These are phyloP conservation scores for Solanum pinnatisectum DNA, from an alignment of 257 asterid genomes.

Conservation along the genomic window DNA sequence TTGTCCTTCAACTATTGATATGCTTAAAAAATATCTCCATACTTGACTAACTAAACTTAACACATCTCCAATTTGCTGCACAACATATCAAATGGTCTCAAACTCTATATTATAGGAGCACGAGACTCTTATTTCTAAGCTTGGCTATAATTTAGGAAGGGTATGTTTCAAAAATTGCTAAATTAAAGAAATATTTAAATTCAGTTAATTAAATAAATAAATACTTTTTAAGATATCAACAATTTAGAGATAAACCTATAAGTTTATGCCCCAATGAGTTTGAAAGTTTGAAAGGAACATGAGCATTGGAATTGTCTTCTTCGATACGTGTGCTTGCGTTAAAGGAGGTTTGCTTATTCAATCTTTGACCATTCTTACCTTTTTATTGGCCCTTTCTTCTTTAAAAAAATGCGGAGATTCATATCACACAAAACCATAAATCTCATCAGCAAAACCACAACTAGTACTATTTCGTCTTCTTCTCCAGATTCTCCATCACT, in stretches of 20 bases:
- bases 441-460: constrained; percentile 1
- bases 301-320: background rate
- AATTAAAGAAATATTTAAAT: no score
- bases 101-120: no score
- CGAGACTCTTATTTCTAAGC: background rate
- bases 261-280: background rate
- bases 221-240: fast-evolving
- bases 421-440: constrained; percentile 36
- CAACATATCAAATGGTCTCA: no score
- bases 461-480: constrained; percentile 3
- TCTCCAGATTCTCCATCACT: no score
- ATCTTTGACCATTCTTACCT: background rate
- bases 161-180: background rate
- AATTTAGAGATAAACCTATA: no score
- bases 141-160: background rate
- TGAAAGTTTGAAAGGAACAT: background rate
- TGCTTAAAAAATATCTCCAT: no score
- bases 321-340: background rate
- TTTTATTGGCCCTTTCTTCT: background rate
- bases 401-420: constrained; percentile 53
- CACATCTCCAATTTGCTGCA: no score
- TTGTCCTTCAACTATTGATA: no score
- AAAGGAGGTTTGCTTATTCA: background rate
- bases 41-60: no score
- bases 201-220: no score